phyloP scores from a whole-genome alignment of 345 rosid species.

The Syzygium grande region DNA sequence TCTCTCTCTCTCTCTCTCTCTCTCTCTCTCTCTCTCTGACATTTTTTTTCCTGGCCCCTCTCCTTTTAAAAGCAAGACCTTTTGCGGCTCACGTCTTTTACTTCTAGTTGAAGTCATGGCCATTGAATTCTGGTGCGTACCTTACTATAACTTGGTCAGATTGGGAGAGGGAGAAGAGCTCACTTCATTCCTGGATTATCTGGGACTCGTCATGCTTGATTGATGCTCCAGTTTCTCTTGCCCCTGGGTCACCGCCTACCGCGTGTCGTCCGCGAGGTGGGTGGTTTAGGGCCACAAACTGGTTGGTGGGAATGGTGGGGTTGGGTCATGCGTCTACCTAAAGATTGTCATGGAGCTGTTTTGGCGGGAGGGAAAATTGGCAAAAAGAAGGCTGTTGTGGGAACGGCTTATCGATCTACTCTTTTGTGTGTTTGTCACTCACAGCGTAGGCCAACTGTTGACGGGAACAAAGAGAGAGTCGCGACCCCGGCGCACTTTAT shows the following conservation, averaged over 20 bases:
- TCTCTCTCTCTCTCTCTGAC: background rate
- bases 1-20: background rate
- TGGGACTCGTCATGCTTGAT: background rate
- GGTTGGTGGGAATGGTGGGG: background rate
- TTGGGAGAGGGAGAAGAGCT: background rate
- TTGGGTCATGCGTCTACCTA: background rate
- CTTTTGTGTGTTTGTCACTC: background rate
- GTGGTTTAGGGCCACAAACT: background rate
- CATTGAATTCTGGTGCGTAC: background rate
- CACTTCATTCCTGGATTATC: background rate
- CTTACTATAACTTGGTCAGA: background rate
- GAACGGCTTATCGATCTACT: background rate
- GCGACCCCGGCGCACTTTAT: background rate
- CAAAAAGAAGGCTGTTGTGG: background rate
- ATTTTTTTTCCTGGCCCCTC: background rate
- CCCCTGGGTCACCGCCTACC: background rate
- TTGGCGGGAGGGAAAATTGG: background rate
- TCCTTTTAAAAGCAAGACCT: constrained; percentile 9
- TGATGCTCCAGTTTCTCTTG: background rate
- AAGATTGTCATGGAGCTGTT: background rate
- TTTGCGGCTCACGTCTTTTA: background rate
- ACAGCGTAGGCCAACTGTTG: background rate
- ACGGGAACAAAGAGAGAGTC: background rate
- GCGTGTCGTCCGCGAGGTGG: background rate
- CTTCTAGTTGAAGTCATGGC: constrained; percentile 3